Base-by-base conservation (phyloP, 116 monocot species). In the Cymodocea nodosa region DNA sequence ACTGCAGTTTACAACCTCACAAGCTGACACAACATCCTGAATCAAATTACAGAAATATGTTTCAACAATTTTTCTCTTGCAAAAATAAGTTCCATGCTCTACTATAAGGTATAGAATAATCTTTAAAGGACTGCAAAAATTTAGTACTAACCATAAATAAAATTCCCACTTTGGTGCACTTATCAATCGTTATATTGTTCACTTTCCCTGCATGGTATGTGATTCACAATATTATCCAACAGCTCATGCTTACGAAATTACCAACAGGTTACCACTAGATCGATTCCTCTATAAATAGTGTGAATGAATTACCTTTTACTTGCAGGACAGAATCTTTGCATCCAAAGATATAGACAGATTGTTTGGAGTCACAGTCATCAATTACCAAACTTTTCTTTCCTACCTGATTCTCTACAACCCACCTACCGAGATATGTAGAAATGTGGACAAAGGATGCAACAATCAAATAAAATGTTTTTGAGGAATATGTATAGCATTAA, bases 171-270 rank as follows among this genome's bases (percentile, higher is more conserved):
- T 97, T 97, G 62, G 72, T 84, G 73, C 97, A 97, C 64, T 91
- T 97, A 68, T 97, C 97, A 66, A 97, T 51, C n/a, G 97, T 97
- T 68, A 97, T 97, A 60, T 97, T 97, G 72, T 97, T 97, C 69
- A 97, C 97, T 82, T 97, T 97, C 35, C 97, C 97, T 97, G 80
- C 67, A 78, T 15, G 75, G 34, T 34, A 51, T 52, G 20, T 36
- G 37, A 30, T 65, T 12, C 48, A n/a, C 23, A 24, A 50, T 15
- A 8, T 65, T 15, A 10, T 64, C 50, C 50, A 14, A 50, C 22
- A 44, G 44, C 12, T 10, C 7, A 10, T 44, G 44, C 44, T 15
- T 50, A 49, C 13, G 50, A 64, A 23, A 16, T 23, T n/a, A 52
- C 14, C 48, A 44, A 22, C 23, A 62, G 49, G 6, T 25, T 11